Conservation (phyloP, 2,329 filamentous ascomycete genomes). For the Aspergillus caelatus region DNA sequence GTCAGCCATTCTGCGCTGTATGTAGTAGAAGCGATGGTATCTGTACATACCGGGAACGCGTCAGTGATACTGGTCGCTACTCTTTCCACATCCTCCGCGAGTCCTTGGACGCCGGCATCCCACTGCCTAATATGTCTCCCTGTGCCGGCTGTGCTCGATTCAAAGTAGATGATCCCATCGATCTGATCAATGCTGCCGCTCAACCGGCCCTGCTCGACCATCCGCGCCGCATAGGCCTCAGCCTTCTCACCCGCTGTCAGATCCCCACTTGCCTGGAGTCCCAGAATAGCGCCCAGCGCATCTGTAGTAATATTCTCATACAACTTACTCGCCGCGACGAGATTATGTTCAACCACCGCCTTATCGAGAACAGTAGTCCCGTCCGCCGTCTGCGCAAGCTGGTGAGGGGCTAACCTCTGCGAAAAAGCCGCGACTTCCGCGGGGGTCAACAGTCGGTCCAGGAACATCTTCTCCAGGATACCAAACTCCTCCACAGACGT, state of each 20-base stretch:
- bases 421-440: conserved; percentile 88
- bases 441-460: conserved; percentile 79
- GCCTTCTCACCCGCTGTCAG: conserved; percentile 67
- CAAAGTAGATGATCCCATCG: conserved; percentile 83
- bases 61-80: conserved; percentile 79
- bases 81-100: conserved; percentile 88
- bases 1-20: conserved; percentile 1
- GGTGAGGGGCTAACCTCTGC: conserved; percentile 77
- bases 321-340: conserved; percentile 79
- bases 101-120: conserved; percentile 83
- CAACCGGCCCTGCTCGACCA: conserved; percentile 93
- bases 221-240: conserved; percentile 87
- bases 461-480: conserved; percentile 96
- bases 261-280: conserved; percentile 60
- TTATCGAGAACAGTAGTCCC: conserved; percentile 91
- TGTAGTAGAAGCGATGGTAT: background rate
- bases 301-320: conserved; percentile 79
- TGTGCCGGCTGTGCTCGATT: conserved; percentile 67
- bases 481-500: conserved; percentile 74
- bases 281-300: conserved; percentile 74
- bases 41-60: conserved; percentile 69
- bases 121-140: conserved; percentile 78
- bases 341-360: conserved; percentile 94
- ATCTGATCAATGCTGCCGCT: conserved; percentile 94
- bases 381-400: conserved; percentile 85